Evolutionary conservation across 805 yeast species (phyloP), one percentile per base, ranked within the genome.

Genomic region (Kodamaea restingae): DNA sequence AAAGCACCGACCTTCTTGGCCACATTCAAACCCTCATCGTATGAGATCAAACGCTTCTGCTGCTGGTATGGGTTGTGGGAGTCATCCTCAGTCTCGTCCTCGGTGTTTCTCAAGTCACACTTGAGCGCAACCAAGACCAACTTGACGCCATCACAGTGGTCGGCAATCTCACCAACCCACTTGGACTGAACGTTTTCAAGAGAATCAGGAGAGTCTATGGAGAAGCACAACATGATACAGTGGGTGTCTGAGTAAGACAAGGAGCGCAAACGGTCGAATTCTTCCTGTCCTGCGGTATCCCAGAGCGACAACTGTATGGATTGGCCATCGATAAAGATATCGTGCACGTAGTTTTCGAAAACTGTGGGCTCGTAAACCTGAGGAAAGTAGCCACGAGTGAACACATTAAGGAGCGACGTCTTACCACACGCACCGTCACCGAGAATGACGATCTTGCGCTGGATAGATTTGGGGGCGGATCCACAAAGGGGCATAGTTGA

Each of bases 281-380:
- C 98, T 65, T 91, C 98, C 70, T 91, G 98, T 6, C 98, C 98
- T 1, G 98, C 98, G 4, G 98, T 91, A 60, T 91, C 98, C 98
- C 98, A 93, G 40, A 91, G 70, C 11, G 96, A 88, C 41, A 91
- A 68, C 55, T 90, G 95, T 52, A 91, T 85, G 36, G 93, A 88
- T 60, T 87, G 88, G 38, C 91, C 91, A 60, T 91, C 98, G 40
- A 91, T 88, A 65, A 87, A 91, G 48, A 91, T 93, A 59, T 91
- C 98, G 63, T 91, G 98, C 43, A 90, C 95, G 59, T 91, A 91
- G 67, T 91, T 91, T 59, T 91, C 98, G 64, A 93, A 91, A 27
- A 91, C 97, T 1, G 98, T 91, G 18, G 98, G 98, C 58, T 90
- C 98, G 62, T 91, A 91, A 15, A 91, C 98, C 59, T 93, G 96